phyloP scores from a whole-genome alignment of 2,329 filamentous ascomycete genomes.

The Beauveria australis region DNA sequence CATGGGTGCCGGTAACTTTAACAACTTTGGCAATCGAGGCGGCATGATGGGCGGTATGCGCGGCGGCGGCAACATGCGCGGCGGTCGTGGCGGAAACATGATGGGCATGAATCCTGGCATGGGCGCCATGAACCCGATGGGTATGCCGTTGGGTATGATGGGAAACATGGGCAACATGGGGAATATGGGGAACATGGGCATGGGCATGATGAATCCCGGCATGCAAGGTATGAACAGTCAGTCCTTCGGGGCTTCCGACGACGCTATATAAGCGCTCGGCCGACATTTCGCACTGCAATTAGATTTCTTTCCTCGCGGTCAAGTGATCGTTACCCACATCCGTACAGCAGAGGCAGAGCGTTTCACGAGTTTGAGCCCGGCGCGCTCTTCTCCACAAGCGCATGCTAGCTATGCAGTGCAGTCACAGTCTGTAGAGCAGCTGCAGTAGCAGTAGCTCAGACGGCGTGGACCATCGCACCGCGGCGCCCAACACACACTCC shows the following conservation, averaged over 20 bases:
- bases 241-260: conserved; percentile 26
- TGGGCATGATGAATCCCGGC: conserved; percentile 22
- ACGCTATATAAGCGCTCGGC: conserved; percentile 31
- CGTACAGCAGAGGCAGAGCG: background rate
- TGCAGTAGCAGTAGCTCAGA: background rate
- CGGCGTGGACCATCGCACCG: background rate
- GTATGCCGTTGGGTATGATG: conserved; percentile 42
- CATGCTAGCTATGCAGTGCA: background rate
- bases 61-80: conserved; percentile 42
- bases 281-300: background rate
- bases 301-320: background rate
- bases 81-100: conserved; percentile 38
- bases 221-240: conserved; percentile 26
- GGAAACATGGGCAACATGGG: conserved; percentile 33
- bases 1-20: conserved; percentile 44
- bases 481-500: background rate
- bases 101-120: conserved; percentile 39
- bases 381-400: background rate
- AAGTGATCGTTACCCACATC: background rate
- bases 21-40: conserved; percentile 41
- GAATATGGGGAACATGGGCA: conserved; percentile 27
- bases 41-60: conserved; percentile 41
- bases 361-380: background rate
- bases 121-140: conserved; percentile 23
- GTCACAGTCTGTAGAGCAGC: background rate